Base-by-base conservation (phyloP, 305 asterid species). In the Fraxinus xanthoxyloides region DNA sequence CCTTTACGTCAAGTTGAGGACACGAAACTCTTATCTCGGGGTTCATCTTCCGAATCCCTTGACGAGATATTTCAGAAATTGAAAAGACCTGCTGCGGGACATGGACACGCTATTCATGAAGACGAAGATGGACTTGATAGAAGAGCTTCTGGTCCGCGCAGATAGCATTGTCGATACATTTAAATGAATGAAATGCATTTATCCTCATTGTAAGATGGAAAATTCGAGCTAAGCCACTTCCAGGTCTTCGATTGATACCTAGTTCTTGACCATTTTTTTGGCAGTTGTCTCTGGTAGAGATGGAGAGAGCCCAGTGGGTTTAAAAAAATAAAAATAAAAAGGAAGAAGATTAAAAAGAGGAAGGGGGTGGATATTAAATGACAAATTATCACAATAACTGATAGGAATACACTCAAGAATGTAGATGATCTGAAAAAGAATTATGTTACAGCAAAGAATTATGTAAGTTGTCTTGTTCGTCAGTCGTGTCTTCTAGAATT, bases 11-110 rank as follows among this genome's bases (percentile, higher is more conserved):
- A 93, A 85, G 79, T 78, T 36, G 89, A 90, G 81, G 97, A 92
- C 54, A 74, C 93, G 30, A 79, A 77, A 36, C 80, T 51, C 72
- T 76, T 92, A 28, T 65, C 89, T 40, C 91, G 86, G n/a, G 85
- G 26, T 23, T 88, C 97, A 46, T 93, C 98, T 34, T 85, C 95
- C 0, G 98, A 94, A 65, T 93, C 98, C 10, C 92, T 96, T n/a
- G 98, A 93, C 34, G 93, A 90, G 63, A 96, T 96, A 86, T 96
- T 96, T 82, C 97, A 93, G 87, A 92, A 89, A 90, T 78, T 96
- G 87, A 93, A 91, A 86, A 88, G 91, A 30, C 97, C 97, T 10
- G 59, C 91, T 1, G 82, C 79, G 3, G 90, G 85, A 82, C 88
- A 67, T 36, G 87, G 51, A 3, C 85, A 34, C 1, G 43, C 75